Base-by-base conservation (phyloP, 139 green algal genomes). In the Chloropicon primus region DNA sequence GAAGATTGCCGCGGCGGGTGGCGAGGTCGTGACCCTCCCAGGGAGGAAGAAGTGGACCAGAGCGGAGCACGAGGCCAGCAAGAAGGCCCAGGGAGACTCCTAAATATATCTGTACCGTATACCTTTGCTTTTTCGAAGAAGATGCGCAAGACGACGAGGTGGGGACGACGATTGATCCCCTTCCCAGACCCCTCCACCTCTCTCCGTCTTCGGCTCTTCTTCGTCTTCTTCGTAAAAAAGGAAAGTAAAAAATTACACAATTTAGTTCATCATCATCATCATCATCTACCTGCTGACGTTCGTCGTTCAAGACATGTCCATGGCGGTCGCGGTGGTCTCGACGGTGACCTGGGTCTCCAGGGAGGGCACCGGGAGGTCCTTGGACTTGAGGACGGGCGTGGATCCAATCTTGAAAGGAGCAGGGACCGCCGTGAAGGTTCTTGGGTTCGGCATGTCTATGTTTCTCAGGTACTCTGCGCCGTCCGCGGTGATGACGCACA, bases 401-500 rank as follows among this genome's bases (percentile, higher is more conserved):
- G 41, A n/a, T 62, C 41, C 41, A 5, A 5, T 62, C 41, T 5
- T 17, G 17, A 62, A 62, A 62, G 41, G 41, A 5, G 5, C 17
- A n/a, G 41, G 41, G 10, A 62, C 41, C 5, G 41, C 41, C 10
- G 41, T 62, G 41, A 62, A 98, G 10, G 93, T 97, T 81, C 95
- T 96, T 79, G 54, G 86, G 82, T 91, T 86, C 29, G 97, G 86
- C 79, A 80, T 91, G 87, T 98, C 87, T 76, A 94, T 82, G 85
- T 97, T 97, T 72, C 93, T 87, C 80, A 95, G 83, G 84, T 97
- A 97, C 72, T 98, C 90, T 26, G 87, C 85, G 2, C 86, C 85
- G 26, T 89, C 91, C 77, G 92, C 92, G 3, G 86, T 97, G 85
- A 99, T 97, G 73, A 99, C 81, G 82, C 93, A 97, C 73, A 99